Conservation (phyloP, 2,329 filamentous ascomycete genomes). For the Talaromyces sp. region DNA sequence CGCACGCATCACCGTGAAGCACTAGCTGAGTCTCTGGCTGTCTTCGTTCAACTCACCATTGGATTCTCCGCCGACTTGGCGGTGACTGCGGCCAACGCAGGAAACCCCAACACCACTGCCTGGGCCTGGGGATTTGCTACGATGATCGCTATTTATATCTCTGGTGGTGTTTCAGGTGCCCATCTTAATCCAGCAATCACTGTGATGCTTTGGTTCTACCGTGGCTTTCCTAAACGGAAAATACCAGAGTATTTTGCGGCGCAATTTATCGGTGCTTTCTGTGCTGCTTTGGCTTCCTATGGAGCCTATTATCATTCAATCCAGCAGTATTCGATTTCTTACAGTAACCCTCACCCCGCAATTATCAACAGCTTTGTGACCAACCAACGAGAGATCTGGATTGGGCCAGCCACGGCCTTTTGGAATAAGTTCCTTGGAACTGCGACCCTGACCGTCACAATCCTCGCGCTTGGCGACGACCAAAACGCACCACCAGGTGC, state of each 20-base stretch:
- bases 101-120: slow-evolving; percentile 40
- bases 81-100: slow-evolving; percentile 33
- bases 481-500: slow-evolving; percentile 45
- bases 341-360: slow-evolving; percentile 19
- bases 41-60: slow-evolving; percentile 37
- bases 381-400: slow-evolving; percentile 35
- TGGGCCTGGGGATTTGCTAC: slow-evolving; percentile 52
- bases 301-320: slow-evolving; percentile 35
- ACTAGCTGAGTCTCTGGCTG: slow-evolving; percentile 49
- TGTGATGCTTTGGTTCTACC: slow-evolving; percentile 43
- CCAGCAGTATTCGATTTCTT: slow-evolving; percentile 22
- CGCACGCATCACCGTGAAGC: slow-evolving; percentile 49
- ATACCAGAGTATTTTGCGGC: slow-evolving; percentile 47
- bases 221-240: slow-evolving; percentile 49
- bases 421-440: slow-evolving; percentile 46
- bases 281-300: slow-evolving; percentile 44
- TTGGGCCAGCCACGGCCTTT: slow-evolving; percentile 36
- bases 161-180: slow-evolving; percentile 44
- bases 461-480: slow-evolving; percentile 44
- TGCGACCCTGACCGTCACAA: slow-evolving; percentile 33
- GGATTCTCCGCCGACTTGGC: slow-evolving; percentile 48
- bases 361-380: slow-evolving; percentile 43
- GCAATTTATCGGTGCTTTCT: slow-evolving; percentile 49
- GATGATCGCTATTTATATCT: slow-evolving; percentile 48
- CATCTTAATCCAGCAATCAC: slow-evolving; percentile 43